These are phyloP conservation scores for Lactifluus pinguis DNA, from an alignment of 768 basidiomycete species.

Conservation along the genomic window DNA sequence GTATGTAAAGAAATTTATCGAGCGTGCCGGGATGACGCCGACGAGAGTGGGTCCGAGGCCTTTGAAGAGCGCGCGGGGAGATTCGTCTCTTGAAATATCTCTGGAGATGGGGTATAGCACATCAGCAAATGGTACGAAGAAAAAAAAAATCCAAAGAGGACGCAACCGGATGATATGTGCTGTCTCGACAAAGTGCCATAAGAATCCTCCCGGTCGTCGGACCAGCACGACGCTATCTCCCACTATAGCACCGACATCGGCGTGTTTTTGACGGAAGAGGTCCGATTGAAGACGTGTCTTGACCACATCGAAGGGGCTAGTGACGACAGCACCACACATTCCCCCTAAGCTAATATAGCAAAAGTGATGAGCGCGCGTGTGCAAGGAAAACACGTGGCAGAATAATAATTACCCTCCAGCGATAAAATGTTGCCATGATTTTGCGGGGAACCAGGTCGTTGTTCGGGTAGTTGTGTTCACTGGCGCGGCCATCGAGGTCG, in stretches of 20 bases:
- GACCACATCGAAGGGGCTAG: conserved; percentile 96
- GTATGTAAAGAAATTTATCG: conserved; percentile 97
- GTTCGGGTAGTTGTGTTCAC: conserved; percentile 23
- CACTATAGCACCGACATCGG: conserved; percentile 24
- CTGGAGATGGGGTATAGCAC: conserved; percentile 29
- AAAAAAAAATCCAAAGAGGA: not conserved
- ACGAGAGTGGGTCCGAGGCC: conserved; percentile 92
- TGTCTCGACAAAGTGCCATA: conserved; percentile 95
- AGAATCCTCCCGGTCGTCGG: conserved; percentile 39
- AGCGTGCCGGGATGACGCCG: conserved; percentile 90
- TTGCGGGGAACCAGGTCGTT: conserved; percentile 42
- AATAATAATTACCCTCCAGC: conserved; percentile 66
- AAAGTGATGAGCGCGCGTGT: not conserved
- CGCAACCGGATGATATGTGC: conserved; percentile 77
- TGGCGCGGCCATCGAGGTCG: conserved; percentile 19
- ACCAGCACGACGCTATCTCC: conserved; percentile 28
- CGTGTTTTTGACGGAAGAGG: conserved; percentile 51
- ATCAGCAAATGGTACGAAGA: not conserved
- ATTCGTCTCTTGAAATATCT: conserved; percentile 84
- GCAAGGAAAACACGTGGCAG: not conserved
- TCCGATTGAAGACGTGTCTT: conserved; percentile 95
- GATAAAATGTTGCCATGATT: conserved; percentile 78
- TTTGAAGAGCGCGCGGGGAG: conserved; percentile 82
- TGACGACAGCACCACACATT: conserved; percentile 95
- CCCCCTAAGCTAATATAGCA: conserved; percentile 68